phyloP scores from a whole-genome alignment of 352 stramenopile genomes.

The Pythium phragmiticola region DNA sequence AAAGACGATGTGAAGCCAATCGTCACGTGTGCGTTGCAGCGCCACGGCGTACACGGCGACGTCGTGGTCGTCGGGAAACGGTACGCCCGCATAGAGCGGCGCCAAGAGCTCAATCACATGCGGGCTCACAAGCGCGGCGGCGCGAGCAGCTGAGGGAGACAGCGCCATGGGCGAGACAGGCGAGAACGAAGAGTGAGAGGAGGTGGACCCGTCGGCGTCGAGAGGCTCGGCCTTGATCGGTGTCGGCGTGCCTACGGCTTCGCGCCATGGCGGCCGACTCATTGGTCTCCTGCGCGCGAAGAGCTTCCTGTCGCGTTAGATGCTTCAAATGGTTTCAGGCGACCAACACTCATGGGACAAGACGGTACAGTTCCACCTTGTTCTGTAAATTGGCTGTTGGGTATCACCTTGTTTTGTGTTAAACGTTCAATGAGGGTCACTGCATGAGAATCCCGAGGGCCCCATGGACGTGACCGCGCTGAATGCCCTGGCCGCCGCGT shows the following conservation, averaged over 20 bases:
- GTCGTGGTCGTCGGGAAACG: neutral
- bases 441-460: no score
- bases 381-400: neutral
- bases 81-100: conserved; percentile 13
- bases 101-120: conserved; percentile 27
- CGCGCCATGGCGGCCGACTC: conserved; percentile 3
- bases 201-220: neutral
- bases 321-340: neutral
- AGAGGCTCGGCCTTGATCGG: neutral
- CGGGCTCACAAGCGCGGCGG: neutral
- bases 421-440: neutral
- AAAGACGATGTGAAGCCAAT: conserved; percentile 23
- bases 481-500: conserved; percentile 38
- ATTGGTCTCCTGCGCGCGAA: neutral
- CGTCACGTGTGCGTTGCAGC: conserved; percentile 16
- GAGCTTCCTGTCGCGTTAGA: neutral
- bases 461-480: conserved; percentile 29
- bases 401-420: conserved; percentile 8
- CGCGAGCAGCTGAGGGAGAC: neutral
- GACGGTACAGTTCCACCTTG: neutral
- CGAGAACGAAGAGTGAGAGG: neutral
- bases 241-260: neutral
- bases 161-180: neutral
- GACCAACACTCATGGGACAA: conserved; percentile 13
- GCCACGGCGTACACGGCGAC: conserved; percentile 7